A percentile compares a stretch with the other conserved stretches of the same genome.
Conservation (phyloP, 345 rosid genomes). For the Pistacia atlantica region DNA sequence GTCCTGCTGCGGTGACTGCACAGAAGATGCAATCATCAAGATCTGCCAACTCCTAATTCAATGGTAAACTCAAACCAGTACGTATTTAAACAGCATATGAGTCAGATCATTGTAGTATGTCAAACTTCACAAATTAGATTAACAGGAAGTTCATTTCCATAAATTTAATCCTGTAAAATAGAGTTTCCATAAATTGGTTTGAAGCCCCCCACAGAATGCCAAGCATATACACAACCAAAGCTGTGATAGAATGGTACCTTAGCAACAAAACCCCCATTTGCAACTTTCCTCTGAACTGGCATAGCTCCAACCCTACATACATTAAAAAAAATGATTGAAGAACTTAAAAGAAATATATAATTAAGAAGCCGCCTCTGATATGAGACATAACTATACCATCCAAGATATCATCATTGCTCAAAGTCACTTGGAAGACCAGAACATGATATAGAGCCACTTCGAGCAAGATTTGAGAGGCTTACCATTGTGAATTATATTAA, state of each 20-base stretch:
- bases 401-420: neutral
- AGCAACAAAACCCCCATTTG: conserved; percentile 36
- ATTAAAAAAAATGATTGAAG: conserved; percentile 15
- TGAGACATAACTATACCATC: neutral
- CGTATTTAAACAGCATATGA: neutral
- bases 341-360: conserved; percentile 2
- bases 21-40: neutral
- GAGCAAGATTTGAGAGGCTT: conserved; percentile 24
- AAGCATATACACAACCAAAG: no score
- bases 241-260: conserved; percentile 50
- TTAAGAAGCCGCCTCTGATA: conserved; percentile 13
- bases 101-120: neutral
- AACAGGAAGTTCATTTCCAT: neutral
- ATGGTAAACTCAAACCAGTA: neutral
- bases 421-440: neutral
- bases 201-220: neutral
- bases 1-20: conserved; percentile 30
- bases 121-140: neutral
- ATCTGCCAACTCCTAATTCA: neutral
- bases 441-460: neutral
- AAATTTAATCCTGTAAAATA: neutral
- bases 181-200: neutral
- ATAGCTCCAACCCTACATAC: conserved; percentile 53
- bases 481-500: conserved; percentile 32
- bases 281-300: conserved; percentile 42